A percentile compares a stretch with the other conserved stretches of the same genome.
phyloP scores from a whole-genome alignment of 1,284 basidiomycete genomes.

The Gomphus bonarii region DNA sequence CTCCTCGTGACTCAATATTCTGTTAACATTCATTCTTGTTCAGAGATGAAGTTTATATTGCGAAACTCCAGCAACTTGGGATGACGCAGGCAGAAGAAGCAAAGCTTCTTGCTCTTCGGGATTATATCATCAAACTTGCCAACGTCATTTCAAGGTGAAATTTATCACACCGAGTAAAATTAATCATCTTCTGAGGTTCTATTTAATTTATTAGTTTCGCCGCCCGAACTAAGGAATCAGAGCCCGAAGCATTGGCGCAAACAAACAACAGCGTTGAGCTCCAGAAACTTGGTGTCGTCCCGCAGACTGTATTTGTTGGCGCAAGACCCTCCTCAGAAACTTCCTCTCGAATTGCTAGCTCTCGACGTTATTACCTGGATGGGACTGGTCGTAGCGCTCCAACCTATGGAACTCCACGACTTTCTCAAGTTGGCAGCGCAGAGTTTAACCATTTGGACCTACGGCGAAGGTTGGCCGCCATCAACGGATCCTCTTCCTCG shows the following conservation, averaged over 20 bases:
- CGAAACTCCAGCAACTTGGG: slow-evolving; percentile 70
- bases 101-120: slow-evolving; percentile 77
- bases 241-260: slow-evolving; percentile 50
- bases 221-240: slow-evolving; percentile 50
- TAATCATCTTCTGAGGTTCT: too few species aligned
- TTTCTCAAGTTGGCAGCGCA: slow-evolving; percentile 34
- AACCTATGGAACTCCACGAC: slow-evolving; percentile 34
- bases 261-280: slow-evolving; percentile 59
- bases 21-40: slow-evolving; percentile 12
- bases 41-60: slow-evolving; percentile 69
- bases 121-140: slow-evolving; percentile 81
- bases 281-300: slow-evolving; percentile 83
- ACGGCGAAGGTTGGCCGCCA: slow-evolving; percentile 54
- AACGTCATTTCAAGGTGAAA: slow-evolving; percentile 50
- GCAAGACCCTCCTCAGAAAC: slow-evolving; percentile 26
- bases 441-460: slow-evolving; percentile 51
- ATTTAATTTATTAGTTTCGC: slow-evolving; percentile 38
- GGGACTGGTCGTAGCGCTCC: slow-evolving; percentile 17
- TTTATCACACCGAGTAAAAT: not conserved
- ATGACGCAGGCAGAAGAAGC: slow-evolving; percentile 72
- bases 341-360: not conserved
- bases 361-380: slow-evolving; percentile 3
- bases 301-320: slow-evolving; percentile 90
- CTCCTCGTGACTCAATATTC: not conserved
- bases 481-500: slow-evolving; percentile 60